phyloP scores from a whole-genome alignment of 257 asterid genomes.

The Solanum bulbocastanum region DNA sequence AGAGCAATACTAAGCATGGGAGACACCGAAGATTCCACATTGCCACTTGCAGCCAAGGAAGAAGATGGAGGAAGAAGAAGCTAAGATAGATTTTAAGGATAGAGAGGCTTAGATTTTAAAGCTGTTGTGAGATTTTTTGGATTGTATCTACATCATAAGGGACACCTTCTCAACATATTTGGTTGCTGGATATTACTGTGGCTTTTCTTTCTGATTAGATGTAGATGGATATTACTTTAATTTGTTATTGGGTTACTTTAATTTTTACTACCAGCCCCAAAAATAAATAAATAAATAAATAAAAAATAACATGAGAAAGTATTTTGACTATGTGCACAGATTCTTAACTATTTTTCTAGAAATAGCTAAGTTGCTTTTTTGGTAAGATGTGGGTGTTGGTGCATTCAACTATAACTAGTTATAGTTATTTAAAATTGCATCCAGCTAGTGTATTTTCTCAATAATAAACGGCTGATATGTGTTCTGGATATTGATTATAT shows the following conservation, averaged over 20 bases:
- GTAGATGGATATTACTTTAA: not conserved
- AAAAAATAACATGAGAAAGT: too few species aligned
- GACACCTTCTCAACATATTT: not conserved
- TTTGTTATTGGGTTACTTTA: not conserved
- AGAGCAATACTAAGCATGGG: slow-evolving; percentile 17
- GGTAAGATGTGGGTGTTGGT: not conserved
- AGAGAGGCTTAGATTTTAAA: too few species aligned
- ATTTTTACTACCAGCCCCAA: not conserved
- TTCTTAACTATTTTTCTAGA: not conserved
- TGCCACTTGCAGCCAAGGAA: not conserved
- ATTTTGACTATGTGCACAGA: not conserved
- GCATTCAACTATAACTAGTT: not conserved
- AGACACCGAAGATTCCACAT: slow-evolving; percentile 51
- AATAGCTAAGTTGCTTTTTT: not conserved
- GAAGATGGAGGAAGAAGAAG: too few species aligned
- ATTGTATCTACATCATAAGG: too few species aligned
- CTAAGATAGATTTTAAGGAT: too few species aligned
- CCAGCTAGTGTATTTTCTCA: not conserved
- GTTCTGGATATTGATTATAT: too few species aligned
- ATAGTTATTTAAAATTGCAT: not conserved
- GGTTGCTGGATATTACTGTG: not conserved
- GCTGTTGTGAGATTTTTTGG: too few species aligned
- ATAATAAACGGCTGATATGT: not conserved
- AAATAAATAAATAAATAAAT: too few species aligned
- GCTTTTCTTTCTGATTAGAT: not conserved